Evolutionary conservation across 1,284 basidiomycete species (phyloP), one percentile per base, ranked within the genome.

Genomic region (Apiotrichum laibachii): DNA sequence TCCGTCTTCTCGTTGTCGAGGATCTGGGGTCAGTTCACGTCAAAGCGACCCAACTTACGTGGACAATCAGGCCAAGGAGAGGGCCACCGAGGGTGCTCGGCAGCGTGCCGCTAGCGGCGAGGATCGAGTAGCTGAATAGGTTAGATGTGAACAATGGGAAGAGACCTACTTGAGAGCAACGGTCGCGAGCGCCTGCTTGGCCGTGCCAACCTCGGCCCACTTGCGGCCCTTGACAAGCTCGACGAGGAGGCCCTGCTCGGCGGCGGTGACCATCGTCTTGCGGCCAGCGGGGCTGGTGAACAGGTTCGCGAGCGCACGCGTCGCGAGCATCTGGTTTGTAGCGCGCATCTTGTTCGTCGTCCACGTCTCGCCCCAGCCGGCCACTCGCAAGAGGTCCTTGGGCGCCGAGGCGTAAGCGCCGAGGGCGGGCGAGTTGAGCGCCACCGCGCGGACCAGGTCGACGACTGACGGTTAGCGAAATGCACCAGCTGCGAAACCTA

Each of bases 261-360:
- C 86, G 13, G 73, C 70, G 12, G 78, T 81, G 22, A 82, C 80
- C 33, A 80, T 75, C 31, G 77, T 76, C 21, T 78, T 79, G 55
- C 86, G 84, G 50, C 79, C 80, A 4, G 72, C 67, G 2, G 68
- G 55, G 5, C 78, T 79, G 39, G 53, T 60, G 71, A 92, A 88
- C 37, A 84, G 79, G 72, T 99, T 99, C 21, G 90, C 86, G 21
- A 97, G 69, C 0, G 86, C 86, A 21, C 95, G 84, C 55, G 96
- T 78, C 0, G 89, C 82, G n/a, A 99, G 83, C 65, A 96, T 81
- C 11, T 88, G 83, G 72, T 96, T 97, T 12, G 88, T 94, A 69
- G 94, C 90, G 51, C 86, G 81, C 2, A 84, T 75, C 77, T 93
- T 95, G 6, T 77, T 73, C 13, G 80, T 72, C 79, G 84, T 83